Percentiles rank a stretch among this genome's conserved stretches.
Conservation (phyloP, 2,329 filamentous ascomycete species). For the Fusarium goolgardi region DNA sequence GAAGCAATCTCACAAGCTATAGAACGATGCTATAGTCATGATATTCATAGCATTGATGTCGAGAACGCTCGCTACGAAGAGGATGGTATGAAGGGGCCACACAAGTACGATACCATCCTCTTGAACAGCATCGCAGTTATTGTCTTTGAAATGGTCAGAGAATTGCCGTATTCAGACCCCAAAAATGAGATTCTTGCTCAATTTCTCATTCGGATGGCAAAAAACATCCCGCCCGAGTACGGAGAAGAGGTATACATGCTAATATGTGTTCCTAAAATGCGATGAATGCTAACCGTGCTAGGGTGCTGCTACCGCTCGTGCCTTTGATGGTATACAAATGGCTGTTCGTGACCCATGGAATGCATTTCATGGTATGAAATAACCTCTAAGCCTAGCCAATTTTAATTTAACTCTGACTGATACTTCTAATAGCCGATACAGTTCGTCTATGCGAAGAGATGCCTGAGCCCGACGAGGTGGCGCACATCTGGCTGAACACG, state of each 20-base stretch:
- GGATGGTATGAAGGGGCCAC: not conserved
- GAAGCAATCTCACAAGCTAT: not conserved
- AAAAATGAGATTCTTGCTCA: not conserved
- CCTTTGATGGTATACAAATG: not conserved
- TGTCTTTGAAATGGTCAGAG: not conserved
- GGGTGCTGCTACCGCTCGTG: constrained; percentile 7
- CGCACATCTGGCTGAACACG: constrained; percentile 5
- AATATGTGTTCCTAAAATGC: fast-evolving
- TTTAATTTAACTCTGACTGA: fast-evolving
- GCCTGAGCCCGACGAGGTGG: no score
- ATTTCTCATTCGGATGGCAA: not conserved
- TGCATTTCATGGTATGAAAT: not conserved
- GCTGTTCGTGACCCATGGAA: constrained; percentile 7
- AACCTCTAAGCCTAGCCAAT: fast-evolving
- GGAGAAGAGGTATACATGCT: not conserved
- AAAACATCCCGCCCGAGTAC: not conserved
- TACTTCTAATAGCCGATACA: fast-evolving
- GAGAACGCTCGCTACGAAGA: not conserved
- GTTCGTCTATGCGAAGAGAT: fast-evolving
- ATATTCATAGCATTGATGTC: not conserved
- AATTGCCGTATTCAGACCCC: not conserved
- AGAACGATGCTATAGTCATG: not conserved
- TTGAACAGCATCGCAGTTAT: not conserved
- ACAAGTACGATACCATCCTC: not conserved
- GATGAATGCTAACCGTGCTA: not conserved